These are phyloP conservation scores for Vitis riparia DNA, from an alignment of 164 flowering plant genomes.

Conservation along the genomic window DNA sequence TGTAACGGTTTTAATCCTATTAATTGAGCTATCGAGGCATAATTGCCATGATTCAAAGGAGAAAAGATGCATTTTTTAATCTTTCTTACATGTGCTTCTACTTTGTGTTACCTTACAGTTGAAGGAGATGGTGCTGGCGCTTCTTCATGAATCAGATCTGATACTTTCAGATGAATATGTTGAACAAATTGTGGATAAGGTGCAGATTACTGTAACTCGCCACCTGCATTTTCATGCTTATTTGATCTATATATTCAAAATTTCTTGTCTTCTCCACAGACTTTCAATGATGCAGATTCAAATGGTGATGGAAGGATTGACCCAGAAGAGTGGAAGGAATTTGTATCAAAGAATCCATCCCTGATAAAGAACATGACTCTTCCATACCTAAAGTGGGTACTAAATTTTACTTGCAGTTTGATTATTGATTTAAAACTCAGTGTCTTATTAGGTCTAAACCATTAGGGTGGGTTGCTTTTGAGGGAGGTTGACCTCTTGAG, in stretches of 20 bases:
- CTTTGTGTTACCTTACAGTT: constrained; percentile 25
- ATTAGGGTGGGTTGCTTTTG: not conserved
- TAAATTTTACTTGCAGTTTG: not conserved
- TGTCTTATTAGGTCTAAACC: too few relatives aligned
- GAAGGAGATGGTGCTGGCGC: constrained; percentile 84
- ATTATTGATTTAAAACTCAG: too few relatives aligned
- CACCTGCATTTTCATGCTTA: not conserved
- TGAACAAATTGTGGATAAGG: constrained; percentile 74
- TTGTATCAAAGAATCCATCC: constrained; percentile 58
- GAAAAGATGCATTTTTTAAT: not conserved
- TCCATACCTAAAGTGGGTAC: constrained; percentile 62
- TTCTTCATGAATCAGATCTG: constrained; percentile 75
- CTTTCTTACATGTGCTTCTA: not conserved
- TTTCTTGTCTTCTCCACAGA: constrained; percentile 24
- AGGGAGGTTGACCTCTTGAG: not conserved
- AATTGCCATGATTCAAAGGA: not conserved
- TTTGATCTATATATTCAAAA: not conserved
- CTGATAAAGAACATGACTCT: constrained; percentile 68
- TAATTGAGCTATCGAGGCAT: too few relatives aligned
- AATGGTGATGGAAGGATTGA: constrained; percentile 62
- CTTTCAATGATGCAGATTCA: constrained; percentile 50
- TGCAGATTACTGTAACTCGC: constrained; percentile 6
- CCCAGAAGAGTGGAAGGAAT: constrained; percentile 61
- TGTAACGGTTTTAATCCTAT: too few relatives aligned
- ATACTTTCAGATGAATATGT: constrained; percentile 61